phyloP scores from a whole-genome alignment of 2,329 filamentous ascomycete genomes.

The Chrysosporium queenslandicum region DNA sequence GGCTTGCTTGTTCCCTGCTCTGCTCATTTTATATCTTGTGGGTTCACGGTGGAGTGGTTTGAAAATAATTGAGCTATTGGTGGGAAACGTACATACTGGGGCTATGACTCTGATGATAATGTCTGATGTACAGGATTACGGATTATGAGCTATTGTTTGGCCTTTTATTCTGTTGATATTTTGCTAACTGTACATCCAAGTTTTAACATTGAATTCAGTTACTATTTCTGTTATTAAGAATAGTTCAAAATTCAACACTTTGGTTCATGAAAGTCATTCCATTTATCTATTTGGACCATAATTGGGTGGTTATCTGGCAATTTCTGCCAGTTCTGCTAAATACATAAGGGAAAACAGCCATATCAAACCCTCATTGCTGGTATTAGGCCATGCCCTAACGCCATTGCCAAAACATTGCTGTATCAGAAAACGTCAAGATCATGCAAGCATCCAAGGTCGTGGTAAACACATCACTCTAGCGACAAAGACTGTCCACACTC shows the following conservation, averaged over 20 bases:
- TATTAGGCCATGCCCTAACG: neutral
- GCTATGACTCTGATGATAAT: conserved; percentile 13
- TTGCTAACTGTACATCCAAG: conserved; percentile 2
- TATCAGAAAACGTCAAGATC: neutral
- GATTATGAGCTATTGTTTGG: conserved; percentile 7
- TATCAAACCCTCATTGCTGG: neutral
- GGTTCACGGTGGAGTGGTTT: conserved; percentile 4
- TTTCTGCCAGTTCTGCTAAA: neutral
- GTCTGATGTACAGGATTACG: conserved; percentile 13
- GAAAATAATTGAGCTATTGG: conserved; percentile 1
- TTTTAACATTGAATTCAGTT: conserved; percentile 4
- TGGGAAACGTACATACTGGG: conserved; percentile 9
- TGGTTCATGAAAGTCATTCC: no score
- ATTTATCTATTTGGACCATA: no score
- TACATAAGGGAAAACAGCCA: neutral
- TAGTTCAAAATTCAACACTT: neutral
- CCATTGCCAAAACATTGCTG: neutral
- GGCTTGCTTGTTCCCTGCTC: conserved; percentile 21
- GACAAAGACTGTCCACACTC: no score
- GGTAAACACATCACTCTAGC: no score
- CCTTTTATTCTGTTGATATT: conserved; percentile 3
- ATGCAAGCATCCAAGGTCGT: neutral
- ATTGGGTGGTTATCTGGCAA: no score
- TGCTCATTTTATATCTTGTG: conserved; percentile 1
- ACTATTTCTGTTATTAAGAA: neutral